Percentiles rank a stretch among this genome's conserved stretches.
Evolutionary conservation across 2,329 filamentous ascomycete species (phyloP).

Genomic region (Aspergillus spinulosporus): DNA sequence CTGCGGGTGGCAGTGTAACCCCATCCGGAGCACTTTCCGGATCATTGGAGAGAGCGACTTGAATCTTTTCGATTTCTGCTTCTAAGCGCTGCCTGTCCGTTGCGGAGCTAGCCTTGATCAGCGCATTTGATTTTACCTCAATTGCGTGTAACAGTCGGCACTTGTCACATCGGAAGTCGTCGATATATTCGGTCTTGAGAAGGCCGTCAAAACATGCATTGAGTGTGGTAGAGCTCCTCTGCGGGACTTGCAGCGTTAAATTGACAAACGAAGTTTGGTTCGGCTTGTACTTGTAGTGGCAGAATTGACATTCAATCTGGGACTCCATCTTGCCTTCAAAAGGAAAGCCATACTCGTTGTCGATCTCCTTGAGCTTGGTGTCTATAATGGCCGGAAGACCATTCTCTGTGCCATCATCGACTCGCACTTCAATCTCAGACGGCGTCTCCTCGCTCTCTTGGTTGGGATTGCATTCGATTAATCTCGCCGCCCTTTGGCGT

Average conservation of each 20-base stretch:
- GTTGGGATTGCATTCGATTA: conserved; percentile 23
- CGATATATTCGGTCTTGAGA: conserved; percentile 92
- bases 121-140: conserved; percentile 61
- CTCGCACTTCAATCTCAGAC: conserved; percentile 36
- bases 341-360: conserved; percentile 66
- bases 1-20: conserved; percentile 72
- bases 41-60: conserved; percentile 71
- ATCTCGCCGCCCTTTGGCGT: conserved; percentile 48
- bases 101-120: conserved; percentile 56
- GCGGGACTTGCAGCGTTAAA: conserved; percentile 86
- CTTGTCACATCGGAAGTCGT: conserved; percentile 93
- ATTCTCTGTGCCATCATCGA: conserved; percentile 36
- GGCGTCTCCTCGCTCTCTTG: conserved; percentile 23
- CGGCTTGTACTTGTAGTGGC: conserved; percentile 83
- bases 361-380: conserved; percentile 39
- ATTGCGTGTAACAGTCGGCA: conserved; percentile 84
- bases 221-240: conserved; percentile 75
- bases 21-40: conserved; percentile 75
- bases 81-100: conserved; percentile 54
- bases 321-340: conserved; percentile 90
- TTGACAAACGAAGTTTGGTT: conserved; percentile 85
- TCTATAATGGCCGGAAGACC: conserved; percentile 39
- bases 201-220: conserved; percentile 89
- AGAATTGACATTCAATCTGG: conserved; percentile 90
- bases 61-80: conserved; percentile 64